These are phyloP conservation scores for Brassica incana DNA, from an alignment of 345 rosid species.

Conservation along the genomic window DNA sequence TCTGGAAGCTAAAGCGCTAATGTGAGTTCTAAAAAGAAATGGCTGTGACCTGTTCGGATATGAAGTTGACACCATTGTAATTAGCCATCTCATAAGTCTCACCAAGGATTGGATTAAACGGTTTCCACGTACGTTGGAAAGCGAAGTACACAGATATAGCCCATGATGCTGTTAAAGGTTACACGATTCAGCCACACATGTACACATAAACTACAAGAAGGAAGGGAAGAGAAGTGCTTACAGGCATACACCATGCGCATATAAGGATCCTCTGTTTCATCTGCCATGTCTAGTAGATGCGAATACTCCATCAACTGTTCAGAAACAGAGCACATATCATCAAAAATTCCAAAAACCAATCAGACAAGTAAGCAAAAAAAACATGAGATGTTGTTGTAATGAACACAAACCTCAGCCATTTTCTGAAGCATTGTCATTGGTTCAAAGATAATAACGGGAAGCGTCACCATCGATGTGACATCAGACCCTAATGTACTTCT, in stretches of 20 bases:
- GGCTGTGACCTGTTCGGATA: slow-evolving; percentile 71
- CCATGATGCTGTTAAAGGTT: slow-evolving; percentile 70
- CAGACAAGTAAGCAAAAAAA: background rate
- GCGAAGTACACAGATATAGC: slow-evolving; percentile 91
- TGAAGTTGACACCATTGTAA: slow-evolving; percentile 70
- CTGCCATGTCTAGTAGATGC: slow-evolving; percentile 83
- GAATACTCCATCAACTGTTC: slow-evolving; percentile 93
- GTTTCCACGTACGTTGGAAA: slow-evolving; percentile 92
- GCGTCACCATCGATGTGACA: slow-evolving; percentile 95
- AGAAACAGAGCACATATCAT: background rate
- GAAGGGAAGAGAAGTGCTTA: slow-evolving; percentile 38
- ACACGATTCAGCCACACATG: slow-evolving; percentile 10
- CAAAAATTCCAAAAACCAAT: background rate
- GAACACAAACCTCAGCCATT: slow-evolving; percentile 88
- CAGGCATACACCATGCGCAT: slow-evolving; percentile 92
- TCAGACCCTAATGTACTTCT: slow-evolving; percentile 89
- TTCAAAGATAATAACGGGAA: slow-evolving; percentile 92
- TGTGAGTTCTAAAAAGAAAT: slow-evolving; percentile 8
- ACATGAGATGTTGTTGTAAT: background rate
- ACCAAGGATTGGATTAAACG: slow-evolving; percentile 97
- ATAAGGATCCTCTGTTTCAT: slow-evolving; percentile 89
- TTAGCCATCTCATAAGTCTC: slow-evolving; percentile 92
- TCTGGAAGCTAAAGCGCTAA: background rate
- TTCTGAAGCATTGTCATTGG: slow-evolving; percentile 95
- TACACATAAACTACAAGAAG: background rate